Evolutionary conservation across 805 yeast genomes (phyloP), one percentile per base, ranked within the genome.

Genomic region (Huiozyma naganishii): DNA sequence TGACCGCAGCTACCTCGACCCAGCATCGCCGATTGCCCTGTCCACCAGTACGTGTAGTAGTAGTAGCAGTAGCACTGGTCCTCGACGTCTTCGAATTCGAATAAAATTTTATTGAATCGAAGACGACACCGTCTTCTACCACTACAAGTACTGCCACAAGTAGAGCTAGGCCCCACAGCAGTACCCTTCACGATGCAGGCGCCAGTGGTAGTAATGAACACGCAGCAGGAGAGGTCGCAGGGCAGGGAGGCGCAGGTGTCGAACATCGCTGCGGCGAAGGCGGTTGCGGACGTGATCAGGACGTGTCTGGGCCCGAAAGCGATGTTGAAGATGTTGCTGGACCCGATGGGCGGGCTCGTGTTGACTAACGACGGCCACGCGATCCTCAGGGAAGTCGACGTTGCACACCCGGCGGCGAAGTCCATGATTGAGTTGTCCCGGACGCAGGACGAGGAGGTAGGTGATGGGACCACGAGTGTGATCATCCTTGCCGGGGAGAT

Each of bases 301-400:
- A 92, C 98, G 27, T 92, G 99, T 74, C 72, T 92, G 48, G 99
- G 99, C 13, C 99, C 99, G 43, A 90, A 90, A 65, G 98, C 98
- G 32, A 92, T 92, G 98, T 76, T 92, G 49, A 92, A 92, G 70
- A 90, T 92, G 97, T 72, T 92, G 43, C 72, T 92, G 50, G 99
- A 92, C 62, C 99, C 99, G 45, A 68, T 69, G 73, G 90, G 92
- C 30, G 98, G 98, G 30, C 84, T 92, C 52, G 97, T 90, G 11
- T 72, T 92, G 51, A 92, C 99, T 45, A 92, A 92, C 66, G 99
- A 92, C 64, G 99, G 99, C 10, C 98, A 92, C 66, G 98, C 99
- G 12, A 92, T 92, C 53, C 71, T 92, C 54, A 78, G 99, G 60
- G 99, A 92, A 63, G 92, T 92, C 53, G 97, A 90, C 61, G 95